Percentiles rank a stretch among this genome's conserved stretches.
These are phyloP conservation scores for Mycena pura DNA, from an alignment of 768 basidiomycete genomes.

Conservation along the genomic window DNA sequence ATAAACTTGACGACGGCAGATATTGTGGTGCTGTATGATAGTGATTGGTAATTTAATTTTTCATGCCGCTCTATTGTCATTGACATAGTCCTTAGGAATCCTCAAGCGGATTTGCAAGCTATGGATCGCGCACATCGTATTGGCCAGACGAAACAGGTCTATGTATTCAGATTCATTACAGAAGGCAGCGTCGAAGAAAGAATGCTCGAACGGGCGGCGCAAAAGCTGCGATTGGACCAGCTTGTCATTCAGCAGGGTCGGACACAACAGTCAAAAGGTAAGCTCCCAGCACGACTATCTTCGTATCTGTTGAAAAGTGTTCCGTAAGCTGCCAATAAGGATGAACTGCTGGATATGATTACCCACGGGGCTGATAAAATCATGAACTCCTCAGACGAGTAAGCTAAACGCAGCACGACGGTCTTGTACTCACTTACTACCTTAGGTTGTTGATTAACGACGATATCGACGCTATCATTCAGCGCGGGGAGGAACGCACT, in stretches of 20 bases:
- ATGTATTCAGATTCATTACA: slow-evolving; percentile 96
- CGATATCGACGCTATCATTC: slow-evolving; percentile 95
- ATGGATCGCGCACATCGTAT: slow-evolving; percentile 99
- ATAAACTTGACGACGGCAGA: slow-evolving; percentile 97
- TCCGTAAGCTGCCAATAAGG: slow-evolving; percentile 82
- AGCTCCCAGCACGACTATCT: slow-evolving; percentile 24
- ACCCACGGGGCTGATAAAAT: slow-evolving; percentile 97
- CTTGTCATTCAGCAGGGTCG: slow-evolving; percentile 97
- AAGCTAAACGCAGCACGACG: slow-evolving; percentile 32
- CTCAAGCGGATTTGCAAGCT: slow-evolving; percentile 97
- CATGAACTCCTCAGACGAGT: slow-evolving; percentile 82
- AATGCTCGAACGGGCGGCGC: slow-evolving; percentile 93
- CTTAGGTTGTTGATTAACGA: slow-evolving; percentile 77
- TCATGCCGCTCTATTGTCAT: neutral
- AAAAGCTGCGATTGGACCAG: slow-evolving; percentile 94
- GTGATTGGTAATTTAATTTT: slow-evolving; percentile 75
- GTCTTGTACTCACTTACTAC: neutral
- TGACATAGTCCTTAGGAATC: slow-evolving; percentile 72
- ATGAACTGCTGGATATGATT: slow-evolving; percentile 97
- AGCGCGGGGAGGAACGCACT: slow-evolving; percentile 89
- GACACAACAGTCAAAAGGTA: slow-evolving; percentile 80
- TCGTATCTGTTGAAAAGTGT: slow-evolving; percentile 1
- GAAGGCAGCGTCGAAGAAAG: slow-evolving; percentile 96
- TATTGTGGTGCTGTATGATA: slow-evolving; percentile 94
- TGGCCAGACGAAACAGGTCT: slow-evolving; percentile 97